Conservation (phyloP, 1,284 basidiomycete species). For the Gymnopus androsaceus region DNA sequence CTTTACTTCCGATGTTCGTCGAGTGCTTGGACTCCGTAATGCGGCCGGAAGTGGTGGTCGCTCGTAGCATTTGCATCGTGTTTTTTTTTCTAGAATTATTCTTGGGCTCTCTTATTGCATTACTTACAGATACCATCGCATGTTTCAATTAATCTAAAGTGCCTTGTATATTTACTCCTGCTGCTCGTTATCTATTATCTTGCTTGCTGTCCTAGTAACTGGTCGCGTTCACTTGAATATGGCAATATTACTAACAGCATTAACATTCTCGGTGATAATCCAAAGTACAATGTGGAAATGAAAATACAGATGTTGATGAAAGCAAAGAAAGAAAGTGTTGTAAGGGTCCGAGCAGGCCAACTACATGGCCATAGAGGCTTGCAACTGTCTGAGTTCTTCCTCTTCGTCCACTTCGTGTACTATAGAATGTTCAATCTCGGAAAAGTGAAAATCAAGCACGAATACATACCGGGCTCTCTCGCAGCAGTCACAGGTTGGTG, state of each 20-base stretch:
- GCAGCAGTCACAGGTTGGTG: slow-evolving; percentile 66
- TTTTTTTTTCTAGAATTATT: slow-evolving; percentile 13
- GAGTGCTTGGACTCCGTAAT: slow-evolving; percentile 83
- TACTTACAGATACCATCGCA: slow-evolving; percentile 20
- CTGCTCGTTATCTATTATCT: slow-evolving; percentile 1
- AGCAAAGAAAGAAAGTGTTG: neutral
- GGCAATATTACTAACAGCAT: slow-evolving; percentile 3
- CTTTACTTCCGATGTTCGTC: slow-evolving; percentile 94
- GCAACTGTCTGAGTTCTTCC: slow-evolving; percentile 87
- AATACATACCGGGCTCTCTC: slow-evolving; percentile 6
- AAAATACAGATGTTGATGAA: slow-evolving; percentile 2
- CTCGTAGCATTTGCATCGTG: slow-evolving; percentile 27
- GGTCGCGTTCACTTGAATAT: neutral
- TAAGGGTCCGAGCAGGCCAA: neutral
- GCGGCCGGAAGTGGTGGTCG: slow-evolving; percentile 31
- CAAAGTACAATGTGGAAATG: slow-evolving; percentile 9
- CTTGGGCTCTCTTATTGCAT: slow-evolving; percentile 24
- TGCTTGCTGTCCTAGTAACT: slow-evolving; percentile 11
- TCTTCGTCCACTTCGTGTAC: slow-evolving; percentile 87
- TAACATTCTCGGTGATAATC: slow-evolving; percentile 6
- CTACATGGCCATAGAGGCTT: slow-evolving; percentile 51
- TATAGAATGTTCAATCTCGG: slow-evolving; percentile 10
- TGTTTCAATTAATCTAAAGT: slow-evolving; percentile 17
- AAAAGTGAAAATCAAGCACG: slow-evolving; percentile 10
- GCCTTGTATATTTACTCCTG: slow-evolving; percentile 10